Conservation (phyloP, 169 alveolate genomes). For the Plasmodium cynomolgi region DNA sequence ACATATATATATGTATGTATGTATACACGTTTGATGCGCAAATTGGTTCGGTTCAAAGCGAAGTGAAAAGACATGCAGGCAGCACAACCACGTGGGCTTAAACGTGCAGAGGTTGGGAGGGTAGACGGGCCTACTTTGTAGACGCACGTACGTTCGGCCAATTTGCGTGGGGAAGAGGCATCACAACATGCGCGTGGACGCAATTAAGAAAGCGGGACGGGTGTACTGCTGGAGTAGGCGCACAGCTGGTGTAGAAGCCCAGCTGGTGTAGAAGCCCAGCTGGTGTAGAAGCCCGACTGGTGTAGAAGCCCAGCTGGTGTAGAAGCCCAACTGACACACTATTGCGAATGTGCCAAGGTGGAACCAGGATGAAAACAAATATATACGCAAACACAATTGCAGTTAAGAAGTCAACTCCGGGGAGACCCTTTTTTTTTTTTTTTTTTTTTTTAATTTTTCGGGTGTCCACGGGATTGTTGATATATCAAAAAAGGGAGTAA, state of each 20-base stretch:
- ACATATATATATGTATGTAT: neutral
- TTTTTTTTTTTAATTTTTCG: neutral
- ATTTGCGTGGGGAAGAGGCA: neutral
- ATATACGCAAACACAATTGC: neutral
- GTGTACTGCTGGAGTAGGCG: neutral
- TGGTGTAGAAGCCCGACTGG: neutral
- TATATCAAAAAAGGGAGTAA: neutral
- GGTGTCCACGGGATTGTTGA: neutral
- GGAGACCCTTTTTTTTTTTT: neutral
- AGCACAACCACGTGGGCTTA: neutral
- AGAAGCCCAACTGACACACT: neutral
- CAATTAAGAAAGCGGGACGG: neutral
- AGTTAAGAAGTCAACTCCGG: neutral
- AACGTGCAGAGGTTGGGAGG: neutral
- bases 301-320: neutral
- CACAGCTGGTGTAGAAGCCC: no score
- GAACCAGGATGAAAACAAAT: neutral
- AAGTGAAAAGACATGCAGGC: neutral
- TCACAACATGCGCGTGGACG: neutral
- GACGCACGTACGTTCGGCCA: neutral
- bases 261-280: no score
- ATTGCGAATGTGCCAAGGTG: neutral
- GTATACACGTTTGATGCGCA: neutral
- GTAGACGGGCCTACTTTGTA: neutral
- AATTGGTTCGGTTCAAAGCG: neutral